Base-by-base conservation (phyloP, 202 grass and related monocot genomes). In the Panicum hallii region DNA sequence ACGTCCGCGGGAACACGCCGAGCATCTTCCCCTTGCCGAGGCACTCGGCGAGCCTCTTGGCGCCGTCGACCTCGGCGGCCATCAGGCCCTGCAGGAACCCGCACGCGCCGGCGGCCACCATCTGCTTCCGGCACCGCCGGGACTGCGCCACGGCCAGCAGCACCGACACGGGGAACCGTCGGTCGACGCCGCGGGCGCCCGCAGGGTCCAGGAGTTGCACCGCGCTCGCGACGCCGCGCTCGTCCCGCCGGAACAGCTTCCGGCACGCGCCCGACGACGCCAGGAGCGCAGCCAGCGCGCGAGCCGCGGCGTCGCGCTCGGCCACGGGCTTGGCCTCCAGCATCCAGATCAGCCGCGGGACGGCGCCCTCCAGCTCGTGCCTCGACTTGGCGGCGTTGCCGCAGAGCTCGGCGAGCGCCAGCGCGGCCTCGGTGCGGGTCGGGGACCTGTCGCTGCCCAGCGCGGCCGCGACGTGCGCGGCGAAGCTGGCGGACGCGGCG, bases 1-100 rank as follows among this genome's bases (percentile, higher is more conserved):
- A 95, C 41, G 94, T 80, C 54, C 93, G 81, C 28, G 97, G 97
- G 80, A 99, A 96, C 28, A 99, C 97, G 61, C 93, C 93, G 53
- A 95, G 87, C 83, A 99, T 92, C 61, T 90, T 94, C 38, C 97
- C 97, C 58, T 90, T 82, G 12, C 91, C 86, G 0, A 99, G 85
- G 71, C 79, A 89, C 75, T 94, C 97, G 64, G 86, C 85, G 72
- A 99, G 91, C 38, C 86, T 89, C 86, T 96, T 99, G n/a, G 93
- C 93, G 6, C 91, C 95, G 3, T 95, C 93, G 8, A 96, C 88
- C 82, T 99, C 91, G 6, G 85, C 82, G 8, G 36, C 75, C 14
- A 88, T 44, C 50, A 85, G 88, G 20, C 84, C 77, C 78, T 86
- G 91, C 75, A 99, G 72, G 82, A 88, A 96, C n/a, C 86, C 93